Percentiles rank a stretch among this genome's conserved stretches.
Evolutionary conservation across 2,329 filamentous ascomycete species (phyloP).

Genomic region (Stromatinia cepivora): DNA sequence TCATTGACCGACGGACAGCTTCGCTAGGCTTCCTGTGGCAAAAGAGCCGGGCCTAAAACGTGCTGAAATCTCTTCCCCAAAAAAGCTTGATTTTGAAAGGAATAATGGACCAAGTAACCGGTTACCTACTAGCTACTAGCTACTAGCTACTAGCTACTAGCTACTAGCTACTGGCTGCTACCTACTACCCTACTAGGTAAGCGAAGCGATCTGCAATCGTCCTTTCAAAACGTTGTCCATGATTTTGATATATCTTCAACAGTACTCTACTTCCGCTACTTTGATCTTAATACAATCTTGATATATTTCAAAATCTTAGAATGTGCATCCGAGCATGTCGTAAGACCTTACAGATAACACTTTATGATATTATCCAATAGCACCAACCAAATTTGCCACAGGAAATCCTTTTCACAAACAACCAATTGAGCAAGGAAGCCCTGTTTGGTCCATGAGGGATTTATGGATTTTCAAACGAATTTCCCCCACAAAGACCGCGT

Average conservation of each 20-base stretch:
- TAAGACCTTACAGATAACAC: background rate
- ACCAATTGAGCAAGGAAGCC: background rate
- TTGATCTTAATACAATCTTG: too few relatives aligned
- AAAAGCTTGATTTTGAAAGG: constrained; percentile 4
- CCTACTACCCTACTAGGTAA: too few relatives aligned
- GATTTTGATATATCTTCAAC: too few relatives aligned
- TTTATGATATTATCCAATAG: background rate
- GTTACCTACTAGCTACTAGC: too few relatives aligned
- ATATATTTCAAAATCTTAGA: background rate
- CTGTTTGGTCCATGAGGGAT: constrained; percentile 12
- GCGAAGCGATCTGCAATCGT: background rate
- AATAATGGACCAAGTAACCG: background rate
- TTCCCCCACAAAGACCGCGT: background rate
- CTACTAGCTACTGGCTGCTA: too few relatives aligned
- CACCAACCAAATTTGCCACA: background rate
- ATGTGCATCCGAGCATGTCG: too few relatives aligned
- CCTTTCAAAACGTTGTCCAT: too few relatives aligned
- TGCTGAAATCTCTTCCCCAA: background rate
- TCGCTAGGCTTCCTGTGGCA: background rate
- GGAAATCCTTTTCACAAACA: background rate
- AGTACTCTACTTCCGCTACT: too few relatives aligned
- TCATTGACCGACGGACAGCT: background rate
- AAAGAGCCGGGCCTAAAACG: background rate
- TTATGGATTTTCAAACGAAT: background rate
- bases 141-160: too few relatives aligned